Base-by-base conservation (phyloP, 2,329 filamentous ascomycete genomes). In the Didymella pomorum region DNA sequence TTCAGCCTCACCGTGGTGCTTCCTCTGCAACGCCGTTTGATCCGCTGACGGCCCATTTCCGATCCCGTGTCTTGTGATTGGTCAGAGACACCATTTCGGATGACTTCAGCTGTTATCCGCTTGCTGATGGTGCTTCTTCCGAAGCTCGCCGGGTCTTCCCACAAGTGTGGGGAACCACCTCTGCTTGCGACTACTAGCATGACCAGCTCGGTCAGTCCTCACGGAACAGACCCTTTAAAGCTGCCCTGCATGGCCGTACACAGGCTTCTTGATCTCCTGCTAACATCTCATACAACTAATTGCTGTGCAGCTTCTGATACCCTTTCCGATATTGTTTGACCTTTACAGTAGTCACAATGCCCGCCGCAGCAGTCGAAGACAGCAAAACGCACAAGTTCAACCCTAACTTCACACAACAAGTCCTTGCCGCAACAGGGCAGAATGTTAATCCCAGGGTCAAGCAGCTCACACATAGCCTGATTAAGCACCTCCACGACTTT, bases 401-500 rank as follows among this genome's bases (percentile, higher is more conserved):
- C 76, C 90, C 90, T 65, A 84, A 83, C 78, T 93, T 93, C 80
- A 94, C 91, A 52, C 79, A 87, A 68, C 84, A 87, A 75, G 89
- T 92, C 76, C 82, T 93, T 73, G 84, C 90, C 64, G 83, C 87
- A 65, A 92, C 91, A 81, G 87, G 88, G 45, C 87, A 89, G 64
- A 87, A 90, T 68, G 87, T 87, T 14, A 80, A 83, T 42, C 85
- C 89, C 54, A 83, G 90, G 56, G 83, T 87, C 67, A 83, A 87
- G 58, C 80, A 86, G 66, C 81, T 93, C 66, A 80, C 92, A 61
- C 77, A 82, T 53, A 81, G 85, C 29, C 78, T 92, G 66, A 87
- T 92, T 75, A 82, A 80, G 54, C 89, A 93, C 79, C 81, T 93
- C 55, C 90, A 93, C 80, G 89, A 92, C 77, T 93, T 92, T 75